Conservation (phyloP, 371 early-diverging fungal genomes). For the Parasitella parasitica region DNA sequence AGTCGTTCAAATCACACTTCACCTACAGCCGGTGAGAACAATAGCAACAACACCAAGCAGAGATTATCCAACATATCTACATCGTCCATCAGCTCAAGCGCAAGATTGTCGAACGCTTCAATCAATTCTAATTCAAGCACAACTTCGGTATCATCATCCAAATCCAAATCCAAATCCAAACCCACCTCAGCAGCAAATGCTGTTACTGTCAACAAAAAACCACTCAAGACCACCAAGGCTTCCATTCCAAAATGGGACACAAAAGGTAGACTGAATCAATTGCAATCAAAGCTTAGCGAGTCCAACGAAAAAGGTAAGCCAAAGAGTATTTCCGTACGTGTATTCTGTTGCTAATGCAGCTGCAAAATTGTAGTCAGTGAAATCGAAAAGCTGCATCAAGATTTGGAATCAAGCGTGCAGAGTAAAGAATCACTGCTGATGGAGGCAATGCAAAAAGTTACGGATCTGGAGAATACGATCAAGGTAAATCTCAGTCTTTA, state of each 20-base stretch:
- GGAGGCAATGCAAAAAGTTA: constrained; percentile 47
- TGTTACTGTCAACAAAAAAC: background rate
- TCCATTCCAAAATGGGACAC: constrained; percentile 58
- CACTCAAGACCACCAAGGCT: background rate
- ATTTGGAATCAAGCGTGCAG: constrained; percentile 54
- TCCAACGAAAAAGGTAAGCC: constrained; percentile 25
- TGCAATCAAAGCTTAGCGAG: constrained; percentile 24
- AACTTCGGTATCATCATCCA: background rate
- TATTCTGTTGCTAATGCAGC: no score
- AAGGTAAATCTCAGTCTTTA: constrained; percentile 15
- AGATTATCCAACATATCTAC: background rate
- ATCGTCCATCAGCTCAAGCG: background rate
- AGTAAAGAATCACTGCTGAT: constrained; percentile 60
- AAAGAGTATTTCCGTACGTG: no score
- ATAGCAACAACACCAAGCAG: background rate
- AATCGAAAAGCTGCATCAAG: constrained; percentile 46
- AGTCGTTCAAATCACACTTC: constrained; percentile 3
- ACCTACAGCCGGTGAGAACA: background rate
- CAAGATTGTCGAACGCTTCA: background rate
- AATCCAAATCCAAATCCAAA: background rate
- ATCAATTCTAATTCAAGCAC: background rate
- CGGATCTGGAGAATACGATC: constrained; percentile 45
- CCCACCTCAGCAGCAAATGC: background rate
- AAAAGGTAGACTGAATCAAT: constrained; percentile 60
- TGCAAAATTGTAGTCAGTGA: constrained; percentile 61